A percentile compares a stretch with the other conserved stretches of the same genome.
These are phyloP conservation scores for Podila horticola DNA, from an alignment of 192 early-diverging fungal genomes.

Conservation along the genomic window DNA sequence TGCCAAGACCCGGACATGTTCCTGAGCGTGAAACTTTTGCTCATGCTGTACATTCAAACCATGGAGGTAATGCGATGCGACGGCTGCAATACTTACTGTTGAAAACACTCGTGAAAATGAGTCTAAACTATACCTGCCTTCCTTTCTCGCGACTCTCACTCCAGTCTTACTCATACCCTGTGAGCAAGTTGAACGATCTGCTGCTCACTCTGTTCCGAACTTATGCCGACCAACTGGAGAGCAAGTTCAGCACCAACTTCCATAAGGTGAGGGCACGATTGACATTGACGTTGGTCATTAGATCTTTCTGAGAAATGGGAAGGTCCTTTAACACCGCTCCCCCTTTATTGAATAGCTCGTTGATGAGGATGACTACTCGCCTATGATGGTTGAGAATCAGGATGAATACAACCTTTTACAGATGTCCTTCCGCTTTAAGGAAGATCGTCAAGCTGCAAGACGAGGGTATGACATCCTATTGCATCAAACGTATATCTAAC, in stretches of 20 bases:
- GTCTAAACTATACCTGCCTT: no score
- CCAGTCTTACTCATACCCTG: constrained; percentile 81
- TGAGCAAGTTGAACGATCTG: constrained; percentile 73
- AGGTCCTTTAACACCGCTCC: background rate
- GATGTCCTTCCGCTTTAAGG: constrained; percentile 69
- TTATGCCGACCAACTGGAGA: constrained; percentile 81
- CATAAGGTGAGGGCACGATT: constrained; percentile 61
- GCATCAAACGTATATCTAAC: background rate
- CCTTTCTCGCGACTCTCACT: background rate
- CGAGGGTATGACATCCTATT: constrained; percentile 24
- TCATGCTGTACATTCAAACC: constrained; percentile 91
- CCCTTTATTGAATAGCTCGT: constrained; percentile 64
- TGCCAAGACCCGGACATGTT: constrained; percentile 86
- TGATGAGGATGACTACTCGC: constrained; percentile 84
- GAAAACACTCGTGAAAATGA: background rate
- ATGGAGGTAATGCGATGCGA: constrained; percentile 71
- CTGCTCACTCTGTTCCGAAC: constrained; percentile 82
- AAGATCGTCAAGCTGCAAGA: constrained; percentile 53
- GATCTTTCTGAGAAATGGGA: background rate
- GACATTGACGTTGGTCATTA: background rate
- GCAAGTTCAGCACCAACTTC: constrained; percentile 71
- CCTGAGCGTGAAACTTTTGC: constrained; percentile 76
- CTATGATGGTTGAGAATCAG: constrained; percentile 73
- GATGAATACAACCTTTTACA: constrained; percentile 73
- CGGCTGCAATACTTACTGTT: background rate